Evolutionary conservation across 805 yeast species (phyloP).

Genomic region (Dipodascus geniculatus): DNA sequence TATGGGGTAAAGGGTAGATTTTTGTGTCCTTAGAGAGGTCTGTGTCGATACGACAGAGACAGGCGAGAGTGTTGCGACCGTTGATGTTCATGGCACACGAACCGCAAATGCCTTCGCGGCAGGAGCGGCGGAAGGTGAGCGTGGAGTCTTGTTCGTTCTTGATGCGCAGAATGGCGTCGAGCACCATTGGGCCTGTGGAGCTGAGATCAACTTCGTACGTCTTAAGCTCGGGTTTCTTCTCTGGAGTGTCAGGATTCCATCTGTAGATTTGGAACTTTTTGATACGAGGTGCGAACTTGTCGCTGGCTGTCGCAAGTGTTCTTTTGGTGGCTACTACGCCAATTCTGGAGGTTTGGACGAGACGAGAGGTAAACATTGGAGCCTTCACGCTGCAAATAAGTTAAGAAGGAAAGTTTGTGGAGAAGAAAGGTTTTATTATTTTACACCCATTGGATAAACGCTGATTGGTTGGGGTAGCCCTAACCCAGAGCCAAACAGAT

Average conservation of each 20-base stretch:
- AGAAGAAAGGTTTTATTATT: background rate
- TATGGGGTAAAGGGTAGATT: constrained; percentile 95
- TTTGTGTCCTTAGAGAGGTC: constrained; percentile 64
- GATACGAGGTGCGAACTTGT: constrained; percentile 43
- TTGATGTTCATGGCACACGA: constrained; percentile 99
- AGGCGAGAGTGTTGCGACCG: constrained; percentile 93
- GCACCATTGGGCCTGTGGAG: constrained; percentile 94
- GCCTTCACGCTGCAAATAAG: no score
- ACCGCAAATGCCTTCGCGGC: constrained; percentile 99
- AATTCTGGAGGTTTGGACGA: background rate
- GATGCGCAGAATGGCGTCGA: constrained; percentile 88
- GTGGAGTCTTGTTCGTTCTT: constrained; percentile 96
- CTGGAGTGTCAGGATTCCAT: constrained; percentile 97
- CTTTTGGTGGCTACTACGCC: background rate
- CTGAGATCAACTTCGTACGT: constrained; percentile 76
- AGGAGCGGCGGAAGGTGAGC: constrained; percentile 91
- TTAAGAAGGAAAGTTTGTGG: background rate
- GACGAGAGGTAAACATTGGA: background rate
- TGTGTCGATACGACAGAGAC: constrained; percentile 86
- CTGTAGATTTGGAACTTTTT: constrained; percentile 90
- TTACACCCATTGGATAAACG: background rate
- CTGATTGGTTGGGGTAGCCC: background rate
- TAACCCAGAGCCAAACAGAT: no score
- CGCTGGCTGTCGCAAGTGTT: constrained; percentile 28
- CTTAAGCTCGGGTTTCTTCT: constrained; percentile 78